phyloP scores from a whole-genome alignment of 805 yeast species.

The Saccharomycopsis capsularis region DNA sequence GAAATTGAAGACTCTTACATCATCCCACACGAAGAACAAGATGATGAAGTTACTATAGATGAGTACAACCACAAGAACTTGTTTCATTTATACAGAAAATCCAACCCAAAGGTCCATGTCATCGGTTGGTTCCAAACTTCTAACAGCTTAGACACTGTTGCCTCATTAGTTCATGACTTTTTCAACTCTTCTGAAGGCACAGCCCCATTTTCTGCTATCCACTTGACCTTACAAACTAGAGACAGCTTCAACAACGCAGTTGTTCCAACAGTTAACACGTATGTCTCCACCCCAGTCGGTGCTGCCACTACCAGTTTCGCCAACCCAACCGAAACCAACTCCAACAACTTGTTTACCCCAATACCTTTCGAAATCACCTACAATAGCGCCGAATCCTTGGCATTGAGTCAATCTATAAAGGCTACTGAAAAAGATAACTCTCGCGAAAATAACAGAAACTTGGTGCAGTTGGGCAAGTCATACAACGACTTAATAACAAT shows the following conservation, averaged over 20 bases:
- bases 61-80: constrained; percentile 67
- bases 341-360: constrained; percentile 60
- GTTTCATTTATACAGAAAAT: constrained; percentile 63
- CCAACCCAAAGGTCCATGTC: constrained; percentile 71
- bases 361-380: constrained; percentile 59
- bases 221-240: constrained; percentile 61
- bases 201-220: constrained; percentile 70
- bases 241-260: constrained; percentile 39
- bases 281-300: constrained; percentile 72
- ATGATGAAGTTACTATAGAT: constrained; percentile 70
- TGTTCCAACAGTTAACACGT: constrained; percentile 57
- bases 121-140: constrained; percentile 80
- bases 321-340: constrained; percentile 5
- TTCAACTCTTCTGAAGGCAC: constrained; percentile 67
- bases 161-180: constrained; percentile 75
- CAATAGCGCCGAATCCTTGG: constrained; percentile 51
- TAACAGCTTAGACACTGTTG: constrained; percentile 56
- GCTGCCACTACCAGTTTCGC: constrained; percentile 27
- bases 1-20: constrained; percentile 71
- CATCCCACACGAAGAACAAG: constrained; percentile 72
- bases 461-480: constrained; percentile 28
- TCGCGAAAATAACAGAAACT: constrained; percentile 29
- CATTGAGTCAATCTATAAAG: constrained; percentile 41
- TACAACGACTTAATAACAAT: constrained; percentile 42
- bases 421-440: constrained; percentile 28